Percentiles rank a stretch among this genome's conserved stretches.
Conservation (phyloP, 768 basidiomycete genomes). For the Pleurotus ostreatus region DNA sequence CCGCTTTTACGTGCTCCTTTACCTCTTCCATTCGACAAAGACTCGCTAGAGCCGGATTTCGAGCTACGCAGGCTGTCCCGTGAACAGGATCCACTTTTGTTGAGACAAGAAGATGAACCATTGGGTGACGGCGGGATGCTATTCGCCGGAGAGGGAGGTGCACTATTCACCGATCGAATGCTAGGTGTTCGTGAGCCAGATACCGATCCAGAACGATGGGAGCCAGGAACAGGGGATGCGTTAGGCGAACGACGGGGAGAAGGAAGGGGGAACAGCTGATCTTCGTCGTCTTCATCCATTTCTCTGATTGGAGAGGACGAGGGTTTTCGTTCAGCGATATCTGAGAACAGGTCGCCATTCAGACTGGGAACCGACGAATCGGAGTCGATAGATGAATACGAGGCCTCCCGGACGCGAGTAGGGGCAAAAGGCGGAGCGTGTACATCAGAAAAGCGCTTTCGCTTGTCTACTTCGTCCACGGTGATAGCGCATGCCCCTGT, state of each 20-base stretch:
- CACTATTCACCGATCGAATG: constrained; percentile 8
- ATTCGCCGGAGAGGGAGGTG: constrained; percentile 10
- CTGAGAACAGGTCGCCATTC: neutral
- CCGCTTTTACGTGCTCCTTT: constrained; percentile 4
- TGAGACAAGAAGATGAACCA: constrained; percentile 23
- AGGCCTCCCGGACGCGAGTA: constrained; percentile 5
- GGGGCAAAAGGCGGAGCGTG: neutral
- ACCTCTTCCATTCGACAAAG: constrained; percentile 3
- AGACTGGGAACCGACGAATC: neutral
- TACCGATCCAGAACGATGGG: constrained; percentile 22
- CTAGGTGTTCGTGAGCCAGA: constrained; percentile 6
- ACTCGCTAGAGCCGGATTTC: constrained; percentile 10
- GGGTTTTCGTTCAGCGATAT: constrained; percentile 8
- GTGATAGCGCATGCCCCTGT: constrained; percentile 32
- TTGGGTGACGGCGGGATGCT: constrained; percentile 21
- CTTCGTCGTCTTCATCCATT: constrained; percentile 49
- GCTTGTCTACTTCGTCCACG: constrained; percentile 65
- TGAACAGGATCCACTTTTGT: constrained; percentile 10
- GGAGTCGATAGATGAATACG: constrained; percentile 7
- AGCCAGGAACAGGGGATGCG: constrained; percentile 29
- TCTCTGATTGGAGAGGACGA: constrained; percentile 31
- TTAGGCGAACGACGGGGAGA: constrained; percentile 52
- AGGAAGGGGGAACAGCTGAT: constrained; percentile 55
- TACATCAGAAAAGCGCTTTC: constrained; percentile 41
- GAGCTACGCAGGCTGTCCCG: constrained; percentile 15